These are phyloP conservation scores for Tetrapisispora pingtungensis DNA, from an alignment of 805 yeast species.

Conservation along the genomic window DNA sequence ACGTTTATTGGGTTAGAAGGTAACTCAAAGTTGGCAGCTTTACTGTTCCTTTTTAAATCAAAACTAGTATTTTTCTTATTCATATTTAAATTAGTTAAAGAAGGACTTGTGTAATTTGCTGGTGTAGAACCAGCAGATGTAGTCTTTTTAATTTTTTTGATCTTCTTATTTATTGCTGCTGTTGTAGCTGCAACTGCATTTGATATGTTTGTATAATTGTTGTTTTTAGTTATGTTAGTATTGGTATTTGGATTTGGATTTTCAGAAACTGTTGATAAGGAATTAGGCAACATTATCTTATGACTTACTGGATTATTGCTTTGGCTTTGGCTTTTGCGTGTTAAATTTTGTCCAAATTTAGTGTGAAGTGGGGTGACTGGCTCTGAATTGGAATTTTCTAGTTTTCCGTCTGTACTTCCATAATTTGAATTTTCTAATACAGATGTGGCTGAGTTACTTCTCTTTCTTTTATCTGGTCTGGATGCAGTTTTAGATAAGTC, in stretches of 20 bases:
- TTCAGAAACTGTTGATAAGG: constrained; percentile 13
- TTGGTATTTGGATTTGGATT: not conserved
- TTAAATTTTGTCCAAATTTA: not conserved
- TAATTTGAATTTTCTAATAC: not conserved
- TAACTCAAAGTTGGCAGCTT: not conserved
- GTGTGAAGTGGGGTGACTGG: constrained; percentile 4
- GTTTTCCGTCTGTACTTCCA: not conserved
- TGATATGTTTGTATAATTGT: constrained; percentile 4
- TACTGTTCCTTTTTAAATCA: not conserved
- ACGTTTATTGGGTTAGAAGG: not conserved
- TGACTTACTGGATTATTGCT: not conserved
- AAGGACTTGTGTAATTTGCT: constrained; percentile 1
- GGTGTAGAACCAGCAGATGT: constrained; percentile 9
- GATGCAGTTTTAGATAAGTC: not conserved
- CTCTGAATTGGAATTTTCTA: constrained; percentile 1
- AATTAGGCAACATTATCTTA: constrained; percentile 9
- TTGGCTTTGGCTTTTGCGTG: not conserved
- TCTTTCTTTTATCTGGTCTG: not conserved
- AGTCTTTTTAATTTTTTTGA: not conserved
- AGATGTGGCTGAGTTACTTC: constrained; percentile 4
- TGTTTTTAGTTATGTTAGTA: not conserved
- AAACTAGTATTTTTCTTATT: not conserved
- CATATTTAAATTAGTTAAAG: not conserved
- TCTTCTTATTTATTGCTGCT: constrained; percentile 5
- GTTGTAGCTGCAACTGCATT: constrained; percentile 5